Evolutionary conservation across 345 rosid genomes (phyloP).

Genomic region (Hypericum androsaemum): DNA sequence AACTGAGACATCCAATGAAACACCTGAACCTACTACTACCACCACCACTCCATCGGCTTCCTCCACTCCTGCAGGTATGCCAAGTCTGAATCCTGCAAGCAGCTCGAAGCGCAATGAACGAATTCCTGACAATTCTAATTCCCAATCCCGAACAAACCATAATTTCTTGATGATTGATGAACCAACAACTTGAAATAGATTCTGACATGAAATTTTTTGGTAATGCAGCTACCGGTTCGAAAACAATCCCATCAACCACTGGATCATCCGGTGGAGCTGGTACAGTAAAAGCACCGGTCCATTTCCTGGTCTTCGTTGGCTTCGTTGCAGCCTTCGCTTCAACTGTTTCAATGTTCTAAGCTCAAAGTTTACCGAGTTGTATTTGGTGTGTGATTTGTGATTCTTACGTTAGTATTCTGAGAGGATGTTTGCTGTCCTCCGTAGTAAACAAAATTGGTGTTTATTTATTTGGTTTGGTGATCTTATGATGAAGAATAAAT

Average conservation of each 20-base stretch:
- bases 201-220: background rate
- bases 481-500: no score
- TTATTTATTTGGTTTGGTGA: no score
- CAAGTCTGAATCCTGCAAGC: background rate
- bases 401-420: no score
- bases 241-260: conserved; percentile 32
- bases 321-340: conserved; percentile 24
- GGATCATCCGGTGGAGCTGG: conserved; percentile 35
- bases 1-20: conserved; percentile 19
- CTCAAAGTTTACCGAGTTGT: no score
- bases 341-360: conserved; percentile 18
- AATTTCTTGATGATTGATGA: background rate
- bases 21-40: conserved; percentile 28
- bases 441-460: no score
- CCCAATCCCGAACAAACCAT: background rate
- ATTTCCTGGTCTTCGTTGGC: conserved; percentile 19
- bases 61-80: conserved; percentile 37
- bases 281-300: conserved; percentile 18
- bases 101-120: background rate
- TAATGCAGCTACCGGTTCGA: conserved; percentile 28
- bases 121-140: no score
- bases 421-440: no score
- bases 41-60: conserved; percentile 35
- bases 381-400: no score
- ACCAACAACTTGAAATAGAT: background rate